Base-by-base conservation (phyloP, 2,329 filamentous ascomycete genomes). In the Diplodia seriata region DNA sequence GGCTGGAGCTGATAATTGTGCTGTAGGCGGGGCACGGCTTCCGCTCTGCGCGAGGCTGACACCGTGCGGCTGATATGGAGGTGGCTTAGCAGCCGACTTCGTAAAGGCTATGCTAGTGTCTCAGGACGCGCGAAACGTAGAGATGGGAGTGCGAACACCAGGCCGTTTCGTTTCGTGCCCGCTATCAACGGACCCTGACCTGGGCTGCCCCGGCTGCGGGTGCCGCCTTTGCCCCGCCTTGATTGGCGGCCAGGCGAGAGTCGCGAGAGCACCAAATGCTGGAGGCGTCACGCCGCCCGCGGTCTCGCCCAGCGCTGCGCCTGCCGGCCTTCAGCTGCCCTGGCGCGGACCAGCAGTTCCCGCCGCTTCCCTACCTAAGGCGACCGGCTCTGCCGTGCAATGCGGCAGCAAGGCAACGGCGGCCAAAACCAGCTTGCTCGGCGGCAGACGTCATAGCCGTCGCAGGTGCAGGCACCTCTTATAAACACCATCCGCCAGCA, bases 21-120 rank as follows among this genome's bases (percentile, higher is more conserved):
- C 62, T 67, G 55, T 55, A 62, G 66, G 66, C 66, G 66, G 66
- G 66, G 66, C 66, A 51, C 54, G 47, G 55, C 53, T 67, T 67
- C 55, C 66, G 66, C 66, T 53, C 56, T 61, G 66, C 66, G 66
- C 66, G 50, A 61, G 33, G 66, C 66, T 61, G 66, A 51, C 33
- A 50, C 66, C 55, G 55, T 67, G 56, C 66, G 62, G 62, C 50
- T 65, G 36, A 64, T 50, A 63, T 65, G 62, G 62, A 40, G 62
- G 62, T 65, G 62, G 62, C 62, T 54, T 18, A 54, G 62, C 62
- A n/a, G 50, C 20, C 62, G 62, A 36, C 47, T 65, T 65, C 62
- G 62, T 65, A 65, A 65, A 65, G 36, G 62, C 62, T 43, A 38
- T 65, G 62, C 62, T 65, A 65, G 62, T 65, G 62, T 65, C 62